Evolutionary conservation across 2,329 filamentous ascomycete genomes (phyloP).

Genomic region (Aspergillus fructus): DNA sequence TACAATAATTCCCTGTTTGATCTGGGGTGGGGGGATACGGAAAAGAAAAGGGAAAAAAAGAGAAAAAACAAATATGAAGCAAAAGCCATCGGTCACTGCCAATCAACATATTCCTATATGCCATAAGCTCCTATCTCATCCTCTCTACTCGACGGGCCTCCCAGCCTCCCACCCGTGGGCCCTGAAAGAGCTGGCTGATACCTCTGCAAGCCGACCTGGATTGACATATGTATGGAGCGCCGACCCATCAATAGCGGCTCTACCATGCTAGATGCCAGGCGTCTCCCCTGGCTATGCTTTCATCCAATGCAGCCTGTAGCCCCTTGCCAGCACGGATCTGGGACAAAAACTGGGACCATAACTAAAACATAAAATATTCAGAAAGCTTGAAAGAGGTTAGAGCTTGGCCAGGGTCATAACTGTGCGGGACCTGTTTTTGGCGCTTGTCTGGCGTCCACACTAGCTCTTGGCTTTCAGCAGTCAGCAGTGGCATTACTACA

Average conservation of each 20-base stretch:
- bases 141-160: background rate
- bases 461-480: background rate
- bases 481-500: background rate
- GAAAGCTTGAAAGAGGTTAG: background rate
- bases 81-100: too few species aligned
- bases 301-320: background rate
- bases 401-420: background rate
- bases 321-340: background rate
- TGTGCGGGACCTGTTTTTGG: background rate
- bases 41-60: too few species aligned
- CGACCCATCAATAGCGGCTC: background rate
- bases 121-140: too few species aligned
- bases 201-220: background rate
- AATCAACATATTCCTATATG: too few species aligned
- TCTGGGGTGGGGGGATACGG: too few species aligned
- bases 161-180: background rate
- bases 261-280: background rate
- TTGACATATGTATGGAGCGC: background rate
- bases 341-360: background rate
- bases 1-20: too few species aligned
- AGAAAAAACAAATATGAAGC: too few species aligned
- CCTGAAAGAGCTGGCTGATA: background rate
- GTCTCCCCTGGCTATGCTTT: background rate
- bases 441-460: slow-evolving; percentile 1
- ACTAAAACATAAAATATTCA: background rate